Evolutionary conservation across 139 green algal genomes (phyloP).

Genomic region (Dunaliella primolecta): DNA sequence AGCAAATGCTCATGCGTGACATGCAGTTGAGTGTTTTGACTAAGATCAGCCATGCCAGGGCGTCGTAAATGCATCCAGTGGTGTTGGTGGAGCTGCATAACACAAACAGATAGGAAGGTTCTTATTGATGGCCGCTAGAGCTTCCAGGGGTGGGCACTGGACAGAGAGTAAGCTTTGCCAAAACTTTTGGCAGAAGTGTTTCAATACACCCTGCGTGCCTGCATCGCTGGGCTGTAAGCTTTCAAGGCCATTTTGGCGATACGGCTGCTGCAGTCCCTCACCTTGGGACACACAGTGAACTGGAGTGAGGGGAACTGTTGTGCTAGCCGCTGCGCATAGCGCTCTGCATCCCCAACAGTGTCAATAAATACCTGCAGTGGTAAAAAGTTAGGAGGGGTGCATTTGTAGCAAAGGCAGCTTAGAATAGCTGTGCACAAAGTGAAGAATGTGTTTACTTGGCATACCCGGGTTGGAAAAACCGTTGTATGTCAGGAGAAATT

Average conservation of each 20-base stretch:
- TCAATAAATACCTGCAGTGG: slow-evolving; percentile 76
- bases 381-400: too few relatives aligned
- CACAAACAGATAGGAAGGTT: background rate
- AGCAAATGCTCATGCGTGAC: slow-evolving; percentile 38
- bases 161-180: too few relatives aligned
- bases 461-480: too few relatives aligned
- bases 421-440: too few relatives aligned
- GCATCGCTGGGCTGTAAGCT: too few relatives aligned
- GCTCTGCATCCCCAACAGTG: slow-evolving; percentile 85
- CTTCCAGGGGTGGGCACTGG: background rate
- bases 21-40: background rate
- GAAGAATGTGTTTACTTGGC: too few relatives aligned
- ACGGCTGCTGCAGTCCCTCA: background rate
- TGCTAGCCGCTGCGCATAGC: slow-evolving; percentile 42
- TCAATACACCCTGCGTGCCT: too few relatives aligned
- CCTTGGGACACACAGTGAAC: slow-evolving; percentile 85
- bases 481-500: too few relatives aligned
- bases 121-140: background rate
- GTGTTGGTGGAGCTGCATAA: background rate
- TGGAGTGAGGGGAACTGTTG: slow-evolving; percentile 61
- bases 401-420: too few relatives aligned
- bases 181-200: too few relatives aligned
- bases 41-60: background rate
- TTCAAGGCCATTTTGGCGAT: too few relatives aligned
- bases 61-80: background rate